Conservation (phyloP, 495 filamentous ascomycete species). For the Penicillium alfredii region DNA sequence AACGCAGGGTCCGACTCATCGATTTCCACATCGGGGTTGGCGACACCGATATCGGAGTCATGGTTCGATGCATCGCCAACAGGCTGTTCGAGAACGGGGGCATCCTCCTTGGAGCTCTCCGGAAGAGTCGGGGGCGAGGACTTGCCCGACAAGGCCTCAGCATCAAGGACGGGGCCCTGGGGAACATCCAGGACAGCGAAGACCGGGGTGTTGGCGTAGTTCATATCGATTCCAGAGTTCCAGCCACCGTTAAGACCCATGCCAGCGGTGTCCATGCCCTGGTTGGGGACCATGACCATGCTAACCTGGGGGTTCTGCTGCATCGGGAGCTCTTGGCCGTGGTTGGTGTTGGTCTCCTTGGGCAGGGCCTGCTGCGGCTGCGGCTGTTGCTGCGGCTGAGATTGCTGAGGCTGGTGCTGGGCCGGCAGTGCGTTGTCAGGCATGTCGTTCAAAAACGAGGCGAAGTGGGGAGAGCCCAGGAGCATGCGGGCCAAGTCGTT, state of each 20-base stretch:
- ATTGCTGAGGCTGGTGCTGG: slow-evolving; percentile 31
- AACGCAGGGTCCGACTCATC: slow-evolving; percentile 57
- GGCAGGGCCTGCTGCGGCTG: slow-evolving; percentile 21
- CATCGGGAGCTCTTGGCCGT: slow-evolving; percentile 47
- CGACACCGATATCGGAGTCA: slow-evolving; percentile 25
- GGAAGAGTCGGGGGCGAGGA: slow-evolving; percentile 37
- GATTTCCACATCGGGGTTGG: slow-evolving; percentile 45
- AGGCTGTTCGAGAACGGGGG: slow-evolving; percentile 39
- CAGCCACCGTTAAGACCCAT: slow-evolving; percentile 52
- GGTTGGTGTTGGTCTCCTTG: slow-evolving; percentile 61
- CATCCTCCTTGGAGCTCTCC: slow-evolving; percentile 47
- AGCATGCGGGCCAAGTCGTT: slow-evolving; percentile 75
- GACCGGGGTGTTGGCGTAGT: slow-evolving; percentile 65
- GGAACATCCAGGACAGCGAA: slow-evolving; percentile 76
- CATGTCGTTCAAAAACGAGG: slow-evolving; percentile 70
- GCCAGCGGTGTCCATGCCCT: slow-evolving; percentile 59
- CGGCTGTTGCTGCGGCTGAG: slow-evolving; percentile 36
- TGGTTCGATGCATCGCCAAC: slow-evolving; percentile 28
- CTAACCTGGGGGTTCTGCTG: slow-evolving; percentile 58
- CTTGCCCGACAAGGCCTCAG: slow-evolving; percentile 62
- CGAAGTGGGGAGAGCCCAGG: slow-evolving; percentile 80
- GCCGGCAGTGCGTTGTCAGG: slow-evolving; percentile 44
- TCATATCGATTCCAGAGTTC: slow-evolving; percentile 49
- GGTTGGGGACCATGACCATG: slow-evolving; percentile 72
- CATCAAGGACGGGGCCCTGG: slow-evolving; percentile 59